Evolutionary conservation across 164 flowering plant genomes (phyloP).

Genomic region (Magnolia officinalis): DNA sequence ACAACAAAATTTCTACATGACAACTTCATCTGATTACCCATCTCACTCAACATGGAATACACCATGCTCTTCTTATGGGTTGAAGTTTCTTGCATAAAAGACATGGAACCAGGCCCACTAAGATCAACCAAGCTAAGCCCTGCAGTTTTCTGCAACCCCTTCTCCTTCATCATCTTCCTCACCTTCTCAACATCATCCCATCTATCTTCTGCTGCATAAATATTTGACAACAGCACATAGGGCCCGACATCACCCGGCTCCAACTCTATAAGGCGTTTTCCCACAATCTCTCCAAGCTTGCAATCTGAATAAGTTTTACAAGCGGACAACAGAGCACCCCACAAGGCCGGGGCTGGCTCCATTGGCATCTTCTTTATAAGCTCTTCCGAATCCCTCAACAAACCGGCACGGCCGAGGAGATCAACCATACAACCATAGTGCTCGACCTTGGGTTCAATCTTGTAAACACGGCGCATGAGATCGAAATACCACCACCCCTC

Average conservation of each 20-base stretch:
- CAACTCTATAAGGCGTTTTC: constrained; percentile 38
- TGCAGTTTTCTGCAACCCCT: constrained; percentile 30
- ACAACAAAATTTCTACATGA: constrained; percentile 10
- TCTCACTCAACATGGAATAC: constrained; percentile 50
- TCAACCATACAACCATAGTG: constrained; percentile 70
- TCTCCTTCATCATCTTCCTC: constrained; percentile 46
- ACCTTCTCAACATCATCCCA: constrained; percentile 62
- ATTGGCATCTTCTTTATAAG: constrained; percentile 35
- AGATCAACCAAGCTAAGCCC: constrained; percentile 34
- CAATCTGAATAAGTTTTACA: constrained; percentile 40
- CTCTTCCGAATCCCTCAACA: constrained; percentile 44
- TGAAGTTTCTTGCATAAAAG: constrained; percentile 18
- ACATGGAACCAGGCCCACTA: constrained; percentile 9
- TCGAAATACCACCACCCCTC: constrained; percentile 72
- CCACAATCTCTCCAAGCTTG: constrained; percentile 47
- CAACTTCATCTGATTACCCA: constrained; percentile 43
- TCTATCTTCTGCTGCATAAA: constrained; percentile 56
- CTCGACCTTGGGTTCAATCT: constrained; percentile 52
- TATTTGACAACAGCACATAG: constrained; percentile 49
- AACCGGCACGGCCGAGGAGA: constrained; percentile 56
- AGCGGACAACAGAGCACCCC: constrained; percentile 54
- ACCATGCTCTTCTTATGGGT: constrained; percentile 40
- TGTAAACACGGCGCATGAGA: constrained; percentile 44
- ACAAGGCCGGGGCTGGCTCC: constrained; percentile 41
- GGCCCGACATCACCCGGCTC: constrained; percentile 50